Conservation (phyloP, 805 yeast species). For the Monosporozyma solicola region DNA sequence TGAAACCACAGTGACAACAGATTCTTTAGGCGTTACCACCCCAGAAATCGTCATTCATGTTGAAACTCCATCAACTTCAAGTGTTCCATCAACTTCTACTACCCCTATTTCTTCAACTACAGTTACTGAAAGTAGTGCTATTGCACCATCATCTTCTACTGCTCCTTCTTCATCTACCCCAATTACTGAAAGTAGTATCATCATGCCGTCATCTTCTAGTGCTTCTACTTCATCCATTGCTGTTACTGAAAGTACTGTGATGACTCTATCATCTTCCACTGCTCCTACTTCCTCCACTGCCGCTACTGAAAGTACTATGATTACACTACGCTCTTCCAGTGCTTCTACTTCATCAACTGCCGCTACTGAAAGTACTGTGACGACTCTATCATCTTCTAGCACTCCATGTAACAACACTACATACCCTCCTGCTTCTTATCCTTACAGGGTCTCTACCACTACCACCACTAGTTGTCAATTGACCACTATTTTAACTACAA, state of each 20-base stretch:
- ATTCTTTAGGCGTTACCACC: conserved; percentile 4
- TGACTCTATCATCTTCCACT: conserved; percentile 5
- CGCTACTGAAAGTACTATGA: conserved; percentile 5
- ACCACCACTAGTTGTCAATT: background rate
- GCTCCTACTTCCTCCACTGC: conserved; percentile 11
- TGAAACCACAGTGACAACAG: conserved; percentile 3
- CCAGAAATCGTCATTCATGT: conserved; percentile 11
- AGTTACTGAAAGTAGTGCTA: background rate
- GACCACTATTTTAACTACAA: background rate
- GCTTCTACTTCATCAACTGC: background rate
- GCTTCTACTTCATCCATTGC: background rate
- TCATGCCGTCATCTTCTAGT: background rate
- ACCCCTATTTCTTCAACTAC: background rate
- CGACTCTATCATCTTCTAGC: background rate
- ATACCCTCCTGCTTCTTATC: background rate
- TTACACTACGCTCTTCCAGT: background rate
- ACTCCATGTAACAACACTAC: background rate
- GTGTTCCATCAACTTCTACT: background rate
- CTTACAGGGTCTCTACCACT: background rate
- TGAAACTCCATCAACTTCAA: conserved; percentile 8
- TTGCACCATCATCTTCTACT: background rate
- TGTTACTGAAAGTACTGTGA: background rate
- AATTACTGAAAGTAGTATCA: conserved; percentile 5
- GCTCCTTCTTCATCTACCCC: background rate
- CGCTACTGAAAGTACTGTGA: background rate